phyloP scores from a whole-genome alignment of 139 green algal species.

The Dunaliella primolecta region DNA sequence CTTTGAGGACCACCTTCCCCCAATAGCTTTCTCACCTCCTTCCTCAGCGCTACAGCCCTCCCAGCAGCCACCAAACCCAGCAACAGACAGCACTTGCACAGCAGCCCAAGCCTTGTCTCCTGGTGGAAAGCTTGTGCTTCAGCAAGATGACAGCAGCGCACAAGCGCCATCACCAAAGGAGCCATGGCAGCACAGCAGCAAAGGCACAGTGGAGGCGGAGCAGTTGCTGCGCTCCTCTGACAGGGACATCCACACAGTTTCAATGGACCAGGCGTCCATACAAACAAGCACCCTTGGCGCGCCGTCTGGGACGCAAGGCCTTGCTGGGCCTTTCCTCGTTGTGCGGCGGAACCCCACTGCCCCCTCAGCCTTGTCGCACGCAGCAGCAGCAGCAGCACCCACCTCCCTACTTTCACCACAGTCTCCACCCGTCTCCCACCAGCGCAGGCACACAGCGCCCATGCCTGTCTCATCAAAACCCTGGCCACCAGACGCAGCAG shows the following conservation, averaged over 20 bases:
- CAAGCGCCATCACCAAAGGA: background rate
- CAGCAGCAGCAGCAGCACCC: background rate
- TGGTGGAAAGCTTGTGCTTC: background rate
- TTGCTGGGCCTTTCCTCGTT: background rate
- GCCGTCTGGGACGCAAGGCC: no score
- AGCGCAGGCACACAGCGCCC: no score
- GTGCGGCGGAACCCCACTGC: background rate
- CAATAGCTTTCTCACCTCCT: background rate
- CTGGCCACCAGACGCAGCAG: background rate
- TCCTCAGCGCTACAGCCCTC: background rate
- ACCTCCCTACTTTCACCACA: background rate
- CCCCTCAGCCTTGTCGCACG: background rate
- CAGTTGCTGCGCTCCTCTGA: no score
- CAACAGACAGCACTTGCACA: no score
- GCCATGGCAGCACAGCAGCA: no score
- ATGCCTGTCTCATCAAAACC: no score
- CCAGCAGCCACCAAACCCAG: background rate
- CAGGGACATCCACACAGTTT: no score
- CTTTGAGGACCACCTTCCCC: conserved; percentile 13
- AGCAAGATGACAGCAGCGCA: background rate
- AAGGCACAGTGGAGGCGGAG: no score
- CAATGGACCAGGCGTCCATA: no score
- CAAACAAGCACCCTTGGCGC: no score
- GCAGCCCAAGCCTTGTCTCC: no score
- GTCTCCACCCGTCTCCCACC: no score